These are phyloP conservation scores for Panus rudis DNA, from an alignment of 768 basidiomycete species.

Conservation along the genomic window DNA sequence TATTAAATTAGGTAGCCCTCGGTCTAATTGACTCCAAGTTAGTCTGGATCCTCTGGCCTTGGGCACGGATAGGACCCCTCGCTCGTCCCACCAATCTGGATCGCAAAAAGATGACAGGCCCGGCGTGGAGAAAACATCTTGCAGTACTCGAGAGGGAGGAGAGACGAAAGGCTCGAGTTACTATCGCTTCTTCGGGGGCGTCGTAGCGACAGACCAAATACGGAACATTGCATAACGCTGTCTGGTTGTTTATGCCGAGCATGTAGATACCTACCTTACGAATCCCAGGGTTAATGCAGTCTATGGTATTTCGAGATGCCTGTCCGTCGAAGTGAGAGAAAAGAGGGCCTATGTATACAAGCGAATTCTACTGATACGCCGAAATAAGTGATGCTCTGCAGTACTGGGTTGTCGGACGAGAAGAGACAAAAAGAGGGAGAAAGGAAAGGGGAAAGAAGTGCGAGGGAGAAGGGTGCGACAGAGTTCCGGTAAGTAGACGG, in stretches of 20 bases:
- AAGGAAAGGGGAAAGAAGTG: not conserved
- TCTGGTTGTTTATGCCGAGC: too few species aligned
- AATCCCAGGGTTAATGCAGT: too few species aligned
- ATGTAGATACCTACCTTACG: too few species aligned
- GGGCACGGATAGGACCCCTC: conserved; percentile 20
- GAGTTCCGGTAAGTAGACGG: too few species aligned
- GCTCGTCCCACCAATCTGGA: conserved; percentile 9
- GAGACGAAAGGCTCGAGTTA: conserved; percentile 33
- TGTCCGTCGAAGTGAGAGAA: too few species aligned
- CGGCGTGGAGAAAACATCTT: conserved; percentile 26
- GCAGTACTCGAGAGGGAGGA: conserved; percentile 33
- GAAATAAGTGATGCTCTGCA: conserved; percentile 1
- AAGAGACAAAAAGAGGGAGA: too few species aligned
- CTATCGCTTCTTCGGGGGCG: conserved; percentile 3
- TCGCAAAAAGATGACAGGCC: conserved; percentile 13
- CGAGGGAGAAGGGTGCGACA: too few species aligned
- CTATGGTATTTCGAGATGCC: too few species aligned
- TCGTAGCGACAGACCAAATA: too few species aligned
- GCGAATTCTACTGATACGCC: conserved; percentile 4
- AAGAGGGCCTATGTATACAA: conserved; percentile 9
- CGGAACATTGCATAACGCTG: too few species aligned
- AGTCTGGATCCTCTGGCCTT: conserved; percentile 24
- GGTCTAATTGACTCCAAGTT: conserved; percentile 23
- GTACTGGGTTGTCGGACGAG: too few species aligned
- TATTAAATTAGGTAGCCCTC: conserved; percentile 19